Conservation (phyloP, 176 grass and related monocot genomes). For the Alopecurus myosuroides region DNA sequence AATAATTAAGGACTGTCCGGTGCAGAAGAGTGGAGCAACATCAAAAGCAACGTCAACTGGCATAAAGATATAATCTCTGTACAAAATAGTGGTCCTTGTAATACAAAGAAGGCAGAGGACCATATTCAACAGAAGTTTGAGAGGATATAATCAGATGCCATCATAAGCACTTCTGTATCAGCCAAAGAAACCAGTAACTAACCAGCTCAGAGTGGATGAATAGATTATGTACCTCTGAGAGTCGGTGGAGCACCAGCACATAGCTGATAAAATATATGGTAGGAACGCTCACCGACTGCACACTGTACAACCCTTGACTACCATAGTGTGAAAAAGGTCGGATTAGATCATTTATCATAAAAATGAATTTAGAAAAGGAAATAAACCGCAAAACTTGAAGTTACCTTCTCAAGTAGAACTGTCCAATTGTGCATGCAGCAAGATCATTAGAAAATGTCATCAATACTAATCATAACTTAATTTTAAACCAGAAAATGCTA, state of each 20-base stretch:
- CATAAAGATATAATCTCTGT: neutral
- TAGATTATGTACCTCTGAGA: conserved; percentile 63
- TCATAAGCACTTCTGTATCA: neutral
- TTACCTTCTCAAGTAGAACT: conserved; percentile 99
- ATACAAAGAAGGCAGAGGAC: neutral
- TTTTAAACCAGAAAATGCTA: conserved; percentile 25
- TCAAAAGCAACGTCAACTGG: neutral
- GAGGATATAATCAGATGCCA: conserved; percentile 3
- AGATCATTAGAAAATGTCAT: conserved; percentile 28
- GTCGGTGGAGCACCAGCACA: conserved; percentile 68
- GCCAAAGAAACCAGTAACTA: neutral
- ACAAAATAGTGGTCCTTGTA: conserved; percentile 13
- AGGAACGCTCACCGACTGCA: conserved; percentile 77
- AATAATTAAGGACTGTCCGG: neutral
- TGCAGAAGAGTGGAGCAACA: conserved; percentile 1
- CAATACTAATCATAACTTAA: conserved; percentile 30
- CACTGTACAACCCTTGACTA: conserved; percentile 99
- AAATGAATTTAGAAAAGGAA: neutral
- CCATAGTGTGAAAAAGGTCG: conserved; percentile 24
- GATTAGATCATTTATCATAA: conserved; percentile 7
- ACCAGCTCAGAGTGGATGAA: neutral
- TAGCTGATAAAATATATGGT: conserved; percentile 99
- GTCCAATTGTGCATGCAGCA: conserved; percentile 47
- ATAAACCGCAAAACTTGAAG: conserved; percentile 21
- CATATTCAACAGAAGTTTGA: neutral